These are phyloP conservation scores for Pisolithus sp. DNA, from an alignment of 768 basidiomycete genomes.

Conservation along the genomic window DNA sequence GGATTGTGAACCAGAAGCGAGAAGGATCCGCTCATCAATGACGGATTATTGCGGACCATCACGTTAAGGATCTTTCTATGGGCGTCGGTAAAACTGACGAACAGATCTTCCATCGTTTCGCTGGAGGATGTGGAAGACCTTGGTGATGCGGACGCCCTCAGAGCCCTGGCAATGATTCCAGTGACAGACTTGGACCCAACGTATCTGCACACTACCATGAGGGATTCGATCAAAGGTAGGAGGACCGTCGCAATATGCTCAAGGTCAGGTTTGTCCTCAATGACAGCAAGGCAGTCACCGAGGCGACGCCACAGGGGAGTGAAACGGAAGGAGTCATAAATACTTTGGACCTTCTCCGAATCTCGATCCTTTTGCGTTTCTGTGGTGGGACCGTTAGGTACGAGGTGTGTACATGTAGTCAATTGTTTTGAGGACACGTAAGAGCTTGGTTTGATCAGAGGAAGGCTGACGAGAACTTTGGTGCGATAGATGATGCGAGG, in stretches of 20 bases:
- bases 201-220: constrained; percentile 99
- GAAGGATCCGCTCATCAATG: constrained; percentile 97
- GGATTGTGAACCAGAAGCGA: constrained; percentile 93
- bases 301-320: constrained; percentile 83
- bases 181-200: constrained; percentile 61
- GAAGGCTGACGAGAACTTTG: constrained; percentile 92
- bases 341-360: constrained; percentile 75
- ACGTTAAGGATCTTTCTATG: constrained; percentile 92
- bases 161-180: constrained; percentile 38
- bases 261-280: constrained; percentile 73
- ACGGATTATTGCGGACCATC: constrained; percentile 98
- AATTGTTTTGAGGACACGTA: constrained; percentile 93
- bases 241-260: constrained; percentile 90
- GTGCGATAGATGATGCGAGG: constrained; percentile 62
- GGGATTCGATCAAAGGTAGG: constrained; percentile 87
- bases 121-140: constrained; percentile 59
- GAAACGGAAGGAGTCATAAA: constrained; percentile 91
- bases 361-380: constrained; percentile 43
- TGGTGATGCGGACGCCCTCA: constrained; percentile 66
- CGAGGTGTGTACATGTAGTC: constrained; percentile 90
- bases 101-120: constrained; percentile 85
- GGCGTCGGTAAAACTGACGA: constrained; percentile 87
- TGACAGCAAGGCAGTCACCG: constrained; percentile 79
- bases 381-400: constrained; percentile 33
- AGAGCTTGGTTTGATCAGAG: constrained; percentile 91